Percentiles rank a stretch among this genome's conserved stretches.
phyloP scores from a whole-genome alignment of 2,329 filamentous ascomycete genomes.

The Thelonectria olida region DNA sequence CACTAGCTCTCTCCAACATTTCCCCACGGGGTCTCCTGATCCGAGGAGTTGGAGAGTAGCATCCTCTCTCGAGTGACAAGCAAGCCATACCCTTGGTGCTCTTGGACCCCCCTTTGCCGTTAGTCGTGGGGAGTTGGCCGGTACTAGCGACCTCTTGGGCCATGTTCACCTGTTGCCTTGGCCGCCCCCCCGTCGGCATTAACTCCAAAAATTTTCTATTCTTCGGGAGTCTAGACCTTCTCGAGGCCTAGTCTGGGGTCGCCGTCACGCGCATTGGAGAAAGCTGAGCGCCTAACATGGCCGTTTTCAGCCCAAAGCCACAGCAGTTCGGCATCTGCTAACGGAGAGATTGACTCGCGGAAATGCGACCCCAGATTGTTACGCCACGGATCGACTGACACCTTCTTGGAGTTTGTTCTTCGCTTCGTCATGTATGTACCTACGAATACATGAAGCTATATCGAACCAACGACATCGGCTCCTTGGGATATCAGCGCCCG shows the following conservation, averaged over 20 bases:
- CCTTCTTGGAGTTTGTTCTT: background rate
- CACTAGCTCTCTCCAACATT: conserved; percentile 23
- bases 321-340: background rate
- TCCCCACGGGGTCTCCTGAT: conserved; percentile 25
- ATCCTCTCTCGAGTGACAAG: background rate
- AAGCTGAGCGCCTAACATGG: conserved; percentile 8
- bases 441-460: conserved; percentile 1
- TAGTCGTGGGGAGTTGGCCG: too few species aligned
- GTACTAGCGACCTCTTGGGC: background rate
- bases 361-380: background rate
- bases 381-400: background rate
- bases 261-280: conserved; percentile 8
- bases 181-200: background rate
- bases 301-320: conserved; percentile 13
- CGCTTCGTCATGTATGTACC: background rate
- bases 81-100: too few species aligned
- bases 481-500: background rate
- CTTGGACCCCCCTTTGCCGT: background rate
- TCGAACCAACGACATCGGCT: background rate
- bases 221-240: conserved; percentile 13
- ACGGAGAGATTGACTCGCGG: background rate
- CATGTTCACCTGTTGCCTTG: background rate
- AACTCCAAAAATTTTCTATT: conserved; percentile 2
- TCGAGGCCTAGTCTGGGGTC: conserved; percentile 15
- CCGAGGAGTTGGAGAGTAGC: conserved; percentile 14